Evolutionary conservation across 2,329 filamentous ascomycete species (phyloP), one percentile per base, ranked within the genome.

Genomic region (Didymella segeticola): DNA sequence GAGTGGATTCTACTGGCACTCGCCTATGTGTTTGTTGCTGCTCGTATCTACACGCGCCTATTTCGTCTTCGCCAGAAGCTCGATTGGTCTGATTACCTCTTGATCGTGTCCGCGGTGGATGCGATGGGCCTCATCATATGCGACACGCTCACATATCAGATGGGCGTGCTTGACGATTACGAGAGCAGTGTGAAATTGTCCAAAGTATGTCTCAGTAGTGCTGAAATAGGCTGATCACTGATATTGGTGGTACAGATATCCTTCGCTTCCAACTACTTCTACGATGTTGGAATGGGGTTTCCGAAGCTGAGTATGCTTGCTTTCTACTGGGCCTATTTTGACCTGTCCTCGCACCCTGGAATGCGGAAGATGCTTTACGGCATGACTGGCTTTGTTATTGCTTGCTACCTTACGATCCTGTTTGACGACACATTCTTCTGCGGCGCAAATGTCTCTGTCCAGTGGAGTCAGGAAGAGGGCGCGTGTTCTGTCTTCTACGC

Each of bases 271-370:
- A 66, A 66, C 43, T 66, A 66, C 46, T 66, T 66, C 52, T 66
- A 66, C 47, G 63, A 66, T 30, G 48, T 66, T 22, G 63, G 63
- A 2, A 66, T 66, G 61, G 63, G 63, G 0, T 66, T 66, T 30
- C 63, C 63, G 10, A 66, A 66, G 36, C 60, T 66, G 33, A 64
- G 63, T 30, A 66, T 66, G 63, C 56, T 66, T 7, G 63, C 61
- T 3, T 66, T 66, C 31, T 66, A 64, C 54, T 66, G 61, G 63
- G 42, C 50, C 1, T 66, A 53, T 39, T 66, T 66, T 57, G 55
- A 66, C 33, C 56, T 66, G 5, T 42, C 54, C 4, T 42, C 57
- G 3, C 56, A 57, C 10, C 61, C 63, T n/a, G 57, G 47, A 1
- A 56, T 66, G 48, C 62, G 61, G 34, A 64, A 60, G 49, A 66